phyloP scores from a whole-genome alignment of 108 stramenopile genomes.

The Chaetoceros tenuissimus region DNA sequence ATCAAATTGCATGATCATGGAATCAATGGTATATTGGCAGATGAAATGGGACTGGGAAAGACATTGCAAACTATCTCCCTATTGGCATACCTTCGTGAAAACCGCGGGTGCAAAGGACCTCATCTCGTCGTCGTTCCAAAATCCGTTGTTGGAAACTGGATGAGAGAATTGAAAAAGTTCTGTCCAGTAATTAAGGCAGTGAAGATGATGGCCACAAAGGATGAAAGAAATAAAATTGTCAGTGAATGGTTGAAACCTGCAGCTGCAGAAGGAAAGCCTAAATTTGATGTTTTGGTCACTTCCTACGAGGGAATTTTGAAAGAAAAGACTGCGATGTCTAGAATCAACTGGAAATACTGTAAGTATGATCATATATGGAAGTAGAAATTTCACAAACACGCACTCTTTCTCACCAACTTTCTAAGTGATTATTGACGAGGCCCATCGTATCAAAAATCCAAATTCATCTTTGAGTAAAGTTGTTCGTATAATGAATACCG shows the following conservation, averaged over 20 bases:
- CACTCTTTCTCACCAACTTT: no score
- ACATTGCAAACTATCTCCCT: conserved; percentile 93
- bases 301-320: conserved; percentile 94
- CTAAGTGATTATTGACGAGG: conserved; percentile 87
- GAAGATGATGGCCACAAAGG: conserved; percentile 90
- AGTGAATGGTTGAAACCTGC: conserved; percentile 47
- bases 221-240: conserved; percentile 70
- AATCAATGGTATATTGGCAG: conserved; percentile 98
- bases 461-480: conserved; percentile 75
- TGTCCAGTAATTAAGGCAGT: conserved; percentile 84
- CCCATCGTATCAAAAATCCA: conserved; percentile 99
- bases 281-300: conserved; percentile 94
- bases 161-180: conserved; percentile 91
- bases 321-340: conserved; percentile 69
- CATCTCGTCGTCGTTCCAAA: conserved; percentile 97
- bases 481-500: conserved; percentile 64
- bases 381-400: no score
- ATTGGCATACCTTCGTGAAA: conserved; percentile 87
- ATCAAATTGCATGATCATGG: conserved; percentile 98
- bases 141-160: conserved; percentile 96
- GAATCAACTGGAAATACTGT: conserved; percentile 73
- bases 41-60: conserved; percentile 85
- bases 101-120: conserved; percentile 83
- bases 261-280: conserved; percentile 39
- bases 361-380: conserved; percentile 38